These are phyloP conservation scores for Claviceps sorghi DNA, from an alignment of 2,329 filamentous ascomycete genomes.

Conservation along the genomic window DNA sequence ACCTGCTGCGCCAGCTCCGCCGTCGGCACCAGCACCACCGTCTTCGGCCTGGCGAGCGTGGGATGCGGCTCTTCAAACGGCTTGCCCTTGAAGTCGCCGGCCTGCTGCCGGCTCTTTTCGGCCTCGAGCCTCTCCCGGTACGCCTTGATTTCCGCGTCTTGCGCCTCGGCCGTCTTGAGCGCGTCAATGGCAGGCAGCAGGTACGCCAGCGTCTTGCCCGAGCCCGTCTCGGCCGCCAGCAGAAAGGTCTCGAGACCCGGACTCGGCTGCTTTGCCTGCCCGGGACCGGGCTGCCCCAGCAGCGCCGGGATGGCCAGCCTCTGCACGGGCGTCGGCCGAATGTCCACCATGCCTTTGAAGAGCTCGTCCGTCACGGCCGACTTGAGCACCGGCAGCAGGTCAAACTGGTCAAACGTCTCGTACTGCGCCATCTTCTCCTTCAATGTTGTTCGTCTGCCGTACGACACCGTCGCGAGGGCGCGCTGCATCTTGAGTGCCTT, in stretches of 20 bases:
- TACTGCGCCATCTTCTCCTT: constrained; percentile 47
- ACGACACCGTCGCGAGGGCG: constrained; percentile 60
- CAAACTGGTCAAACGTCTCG: constrained; percentile 69
- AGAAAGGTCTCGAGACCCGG: constrained; percentile 45
- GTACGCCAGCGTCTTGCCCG: constrained; percentile 92
- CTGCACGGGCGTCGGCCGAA: constrained; percentile 80
- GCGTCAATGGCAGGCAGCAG: constrained; percentile 73
- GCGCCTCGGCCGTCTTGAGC: constrained; percentile 59
- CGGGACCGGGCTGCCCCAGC: constrained; percentile 36
- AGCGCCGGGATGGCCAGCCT: constrained; percentile 74
- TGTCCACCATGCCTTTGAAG: constrained; percentile 57
- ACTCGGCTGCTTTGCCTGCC: constrained; percentile 17
- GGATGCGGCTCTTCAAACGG: constrained; percentile 55
- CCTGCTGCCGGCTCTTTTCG: constrained; percentile 41
- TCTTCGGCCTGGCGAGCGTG: constrained; percentile 64
- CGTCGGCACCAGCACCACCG: constrained; percentile 79
- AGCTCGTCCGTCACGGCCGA: constrained; percentile 59
- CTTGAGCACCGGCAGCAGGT: constrained; percentile 56
- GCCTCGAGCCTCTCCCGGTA: constrained; percentile 41
- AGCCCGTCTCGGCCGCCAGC: constrained; percentile 89
- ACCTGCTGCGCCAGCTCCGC: constrained; percentile 87
- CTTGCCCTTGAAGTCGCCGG: constrained; percentile 41
- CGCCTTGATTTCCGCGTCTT: constrained; percentile 42
- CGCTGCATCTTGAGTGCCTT: constrained; percentile 94
- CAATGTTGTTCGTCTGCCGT: constrained; percentile 44